Evolutionary conservation across 2,329 filamentous ascomycete species (phyloP).

Genomic region (Aspergillus melleus): DNA sequence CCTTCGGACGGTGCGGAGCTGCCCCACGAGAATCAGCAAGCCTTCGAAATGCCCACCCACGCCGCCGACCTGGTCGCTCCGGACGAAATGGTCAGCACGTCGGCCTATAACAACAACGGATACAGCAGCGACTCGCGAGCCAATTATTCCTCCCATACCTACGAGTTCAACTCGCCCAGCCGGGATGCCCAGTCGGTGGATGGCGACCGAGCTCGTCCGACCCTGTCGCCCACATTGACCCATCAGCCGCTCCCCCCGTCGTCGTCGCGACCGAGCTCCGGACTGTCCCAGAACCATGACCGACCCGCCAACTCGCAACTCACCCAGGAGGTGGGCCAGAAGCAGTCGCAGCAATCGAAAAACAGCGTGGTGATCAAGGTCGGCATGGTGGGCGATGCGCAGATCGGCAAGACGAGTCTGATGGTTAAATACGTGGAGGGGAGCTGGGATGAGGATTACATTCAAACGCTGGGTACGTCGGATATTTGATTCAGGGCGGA

Average conservation of each 20-base stretch:
- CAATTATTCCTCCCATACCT: slow-evolving; percentile 50
- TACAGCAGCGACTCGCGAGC: slow-evolving; percentile 48
- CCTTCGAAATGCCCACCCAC: slow-evolving; percentile 22
- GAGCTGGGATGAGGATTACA: slow-evolving; percentile 99
- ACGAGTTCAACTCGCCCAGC: slow-evolving; percentile 30
- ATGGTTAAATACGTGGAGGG: slow-evolving; percentile 99
- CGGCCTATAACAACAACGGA: slow-evolving; percentile 33
- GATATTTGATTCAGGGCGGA: neutral
- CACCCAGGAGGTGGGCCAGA: slow-evolving; percentile 50
- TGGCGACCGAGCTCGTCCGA: slow-evolving; percentile 45
- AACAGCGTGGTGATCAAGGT: slow-evolving; percentile 94
- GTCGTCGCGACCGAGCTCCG: slow-evolving; percentile 51
- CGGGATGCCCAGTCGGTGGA: slow-evolving; percentile 48
- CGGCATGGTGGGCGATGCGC: slow-evolving; percentile 97
- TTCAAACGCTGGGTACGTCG: slow-evolving; percentile 77
- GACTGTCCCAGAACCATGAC: slow-evolving; percentile 47
- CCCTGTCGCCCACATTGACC: slow-evolving; percentile 40
- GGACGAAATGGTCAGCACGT: slow-evolving; percentile 35
- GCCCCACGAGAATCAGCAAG: slow-evolving; percentile 17
- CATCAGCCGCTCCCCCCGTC: slow-evolving; percentile 42
- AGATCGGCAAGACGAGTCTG: slow-evolving; percentile 97
- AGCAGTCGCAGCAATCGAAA: slow-evolving; percentile 46
- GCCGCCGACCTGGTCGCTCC: slow-evolving; percentile 31
- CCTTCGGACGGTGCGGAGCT: slow-evolving; percentile 24
- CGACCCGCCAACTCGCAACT: slow-evolving; percentile 50